These are phyloP conservation scores for Austroboletus festivus DNA, from an alignment of 768 basidiomycete genomes.

Conservation along the genomic window DNA sequence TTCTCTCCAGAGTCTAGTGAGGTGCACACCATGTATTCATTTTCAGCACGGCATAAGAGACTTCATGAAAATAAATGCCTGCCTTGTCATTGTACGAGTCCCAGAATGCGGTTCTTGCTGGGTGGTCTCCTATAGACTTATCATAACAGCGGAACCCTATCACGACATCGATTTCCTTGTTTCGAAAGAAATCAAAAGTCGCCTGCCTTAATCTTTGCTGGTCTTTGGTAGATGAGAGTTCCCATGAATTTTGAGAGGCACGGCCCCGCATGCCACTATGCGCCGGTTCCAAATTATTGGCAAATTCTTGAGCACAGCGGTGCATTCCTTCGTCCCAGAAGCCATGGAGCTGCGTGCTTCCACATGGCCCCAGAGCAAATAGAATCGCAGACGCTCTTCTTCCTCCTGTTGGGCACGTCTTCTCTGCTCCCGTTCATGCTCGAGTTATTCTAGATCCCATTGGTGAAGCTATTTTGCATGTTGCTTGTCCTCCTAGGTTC, in stretches of 20 bases:
- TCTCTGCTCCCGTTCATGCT: slow-evolving; percentile 14
- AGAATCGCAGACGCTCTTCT: slow-evolving; percentile 16
- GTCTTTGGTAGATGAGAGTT: slow-evolving; percentile 9
- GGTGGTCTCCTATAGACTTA: slow-evolving; percentile 27
- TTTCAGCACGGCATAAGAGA: not conserved
- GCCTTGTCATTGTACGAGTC: slow-evolving; percentile 26
- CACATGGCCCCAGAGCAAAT: slow-evolving; percentile 22
- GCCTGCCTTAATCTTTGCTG: slow-evolving; percentile 21
- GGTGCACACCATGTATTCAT: slow-evolving; percentile 19
- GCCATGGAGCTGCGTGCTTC: slow-evolving; percentile 25
- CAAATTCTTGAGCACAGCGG: slow-evolving; percentile 28
- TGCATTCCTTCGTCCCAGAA: slow-evolving; percentile 29
- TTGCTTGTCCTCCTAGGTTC: slow-evolving; percentile 18
- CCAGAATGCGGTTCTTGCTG: slow-evolving; percentile 29
- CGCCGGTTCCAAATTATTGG: slow-evolving; percentile 19
- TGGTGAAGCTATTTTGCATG: slow-evolving; percentile 5
- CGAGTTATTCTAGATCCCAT: slow-evolving; percentile 19
- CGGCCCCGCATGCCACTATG: slow-evolving; percentile 25
- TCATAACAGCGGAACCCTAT: slow-evolving; percentile 18
- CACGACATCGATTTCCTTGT: not conserved
- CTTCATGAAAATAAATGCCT: not conserved
- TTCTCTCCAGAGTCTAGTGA: slow-evolving; percentile 20
- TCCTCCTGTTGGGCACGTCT: slow-evolving; percentile 13
- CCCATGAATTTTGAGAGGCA: slow-evolving; percentile 25
- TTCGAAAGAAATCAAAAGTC: no score